Evolutionary conservation across 1,284 basidiomycete species (phyloP), one percentile per base, ranked within the genome.

Genomic region (Trichosporon sp.): DNA sequence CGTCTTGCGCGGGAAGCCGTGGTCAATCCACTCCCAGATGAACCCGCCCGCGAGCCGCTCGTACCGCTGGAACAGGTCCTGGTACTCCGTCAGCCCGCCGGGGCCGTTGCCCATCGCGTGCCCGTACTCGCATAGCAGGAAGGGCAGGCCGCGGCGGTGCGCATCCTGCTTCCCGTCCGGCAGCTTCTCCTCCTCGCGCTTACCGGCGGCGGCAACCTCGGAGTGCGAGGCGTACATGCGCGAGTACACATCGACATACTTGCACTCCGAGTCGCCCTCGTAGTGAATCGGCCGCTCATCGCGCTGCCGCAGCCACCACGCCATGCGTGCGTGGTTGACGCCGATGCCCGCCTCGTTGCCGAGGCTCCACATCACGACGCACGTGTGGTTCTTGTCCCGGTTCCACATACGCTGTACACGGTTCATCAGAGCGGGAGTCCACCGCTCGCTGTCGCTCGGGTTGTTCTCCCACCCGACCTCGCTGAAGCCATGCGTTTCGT

Each of bases 21-120:
- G 75, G 67, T 76, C 75, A 53, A 76, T 74, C 72, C 72, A 76
- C 62, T 76, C 75, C 75, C 75, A 76, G 27, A 76, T 62, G 66
- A 76, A 76, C 1, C 75, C 75, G 21, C 75, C 75, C 60, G 68
- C 60, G 31, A 51, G 60, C 8, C 74, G 71, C 1, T 72, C 68
- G 65, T 76, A 75, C 66, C 72, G 72, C 34, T 76, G 71, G 62
- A 74, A 76, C 18, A 74, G 51, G n/a, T 68, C 66, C 38, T 67
- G 65, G 60, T 76, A 76, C 67, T 76, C 75, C 1, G 51, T 62
- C 21, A 75, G 51, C 0, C 74, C 74, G 29, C 75, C 75, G 5
- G 75, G 75, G 3, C 75, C 75, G 53, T 75, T 75, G 3, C 75
- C 75, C 75, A 76, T 76, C 1, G 75, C 75, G 44, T 76, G 75